A percentile compares a stretch with the other conserved stretches of the same genome.
These are phyloP conservation scores for Lasiosphaeria hispida DNA, from an alignment of 495 filamentous ascomycete species.

Conservation along the genomic window DNA sequence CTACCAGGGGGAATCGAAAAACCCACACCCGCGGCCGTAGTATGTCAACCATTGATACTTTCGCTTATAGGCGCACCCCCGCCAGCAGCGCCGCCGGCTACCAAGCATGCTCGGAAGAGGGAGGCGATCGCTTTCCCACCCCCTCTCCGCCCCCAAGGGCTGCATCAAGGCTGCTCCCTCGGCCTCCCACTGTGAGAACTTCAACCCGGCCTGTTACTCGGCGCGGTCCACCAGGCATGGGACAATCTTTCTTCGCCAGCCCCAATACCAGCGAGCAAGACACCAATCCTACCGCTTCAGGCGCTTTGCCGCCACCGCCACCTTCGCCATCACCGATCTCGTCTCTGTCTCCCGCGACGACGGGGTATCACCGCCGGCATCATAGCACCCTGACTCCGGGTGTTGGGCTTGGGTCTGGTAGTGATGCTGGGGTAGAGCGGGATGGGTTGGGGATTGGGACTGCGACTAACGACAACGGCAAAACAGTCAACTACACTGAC, in stretches of 20 bases:
- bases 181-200: neutral
- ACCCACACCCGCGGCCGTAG: slow-evolving; percentile 7
- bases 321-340: too few species aligned
- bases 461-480: neutral
- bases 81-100: too few species aligned
- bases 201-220: slow-evolving; percentile 16
- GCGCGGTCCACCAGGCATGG: slow-evolving; percentile 1
- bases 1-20: neutral
- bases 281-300: too few species aligned
- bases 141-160: slow-evolving; percentile 2
- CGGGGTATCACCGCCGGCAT: too few species aligned
- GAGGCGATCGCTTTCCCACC: neutral
- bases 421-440: too few species aligned
- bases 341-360: too few species aligned
- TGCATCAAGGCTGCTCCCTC: neutral
- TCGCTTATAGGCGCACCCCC: slow-evolving; percentile 12
- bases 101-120: neutral
- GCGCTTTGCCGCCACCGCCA: too few species aligned
- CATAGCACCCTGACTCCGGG: too few species aligned
- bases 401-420: too few species aligned
- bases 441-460: too few species aligned
- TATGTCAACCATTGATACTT: slow-evolving; percentile 18
- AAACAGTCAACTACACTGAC: slow-evolving; percentile 26
- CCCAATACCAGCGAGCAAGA: too few species aligned
- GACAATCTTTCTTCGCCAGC: neutral